Evolutionary conservation across 2,329 filamentous ascomycete genomes (phyloP).

Genomic region (Fusarium fracticaudum): DNA sequence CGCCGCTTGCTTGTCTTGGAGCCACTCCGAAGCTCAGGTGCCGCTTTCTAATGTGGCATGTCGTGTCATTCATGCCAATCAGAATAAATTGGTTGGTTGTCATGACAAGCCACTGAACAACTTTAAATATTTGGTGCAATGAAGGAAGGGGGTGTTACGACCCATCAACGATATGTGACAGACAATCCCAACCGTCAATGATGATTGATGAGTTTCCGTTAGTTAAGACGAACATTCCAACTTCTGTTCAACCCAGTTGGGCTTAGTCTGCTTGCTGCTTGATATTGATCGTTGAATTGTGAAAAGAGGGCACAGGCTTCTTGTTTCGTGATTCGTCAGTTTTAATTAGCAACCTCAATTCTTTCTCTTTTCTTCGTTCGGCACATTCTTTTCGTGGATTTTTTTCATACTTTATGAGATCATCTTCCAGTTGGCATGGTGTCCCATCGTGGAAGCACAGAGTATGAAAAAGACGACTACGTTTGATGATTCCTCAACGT

Average conservation of each 20-base stretch:
- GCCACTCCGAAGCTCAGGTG: conserved; percentile 24
- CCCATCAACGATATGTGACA: neutral
- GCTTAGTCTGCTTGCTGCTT: conserved; percentile 23
- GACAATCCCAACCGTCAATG: conserved; percentile 3
- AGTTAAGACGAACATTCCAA: neutral
- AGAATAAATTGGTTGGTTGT: conserved; percentile 23
- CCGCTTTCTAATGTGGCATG: conserved; percentile 18
- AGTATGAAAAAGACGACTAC: neutral
- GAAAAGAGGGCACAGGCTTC: neutral
- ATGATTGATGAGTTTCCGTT: conserved; percentile 7
- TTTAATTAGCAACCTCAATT: conserved; percentile 14
- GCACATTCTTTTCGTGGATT: neutral
- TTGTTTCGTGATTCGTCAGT: conserved; percentile 19
- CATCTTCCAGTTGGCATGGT: neutral
- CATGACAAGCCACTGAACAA: conserved; percentile 24
- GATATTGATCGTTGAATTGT: conserved; percentile 13
- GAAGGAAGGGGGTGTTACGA: neutral
- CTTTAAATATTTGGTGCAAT: conserved; percentile 24
- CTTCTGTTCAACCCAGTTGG: conserved; percentile 3
- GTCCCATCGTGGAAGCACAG: neutral
- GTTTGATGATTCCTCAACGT: neutral
- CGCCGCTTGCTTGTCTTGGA: neutral
- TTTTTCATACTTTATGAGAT: neutral
- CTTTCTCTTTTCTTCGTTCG: neutral
- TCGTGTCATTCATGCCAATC: conserved; percentile 1